phyloP scores from a whole-genome alignment of 2,329 filamentous ascomycete species.

The Ilyonectria robusta region DNA sequence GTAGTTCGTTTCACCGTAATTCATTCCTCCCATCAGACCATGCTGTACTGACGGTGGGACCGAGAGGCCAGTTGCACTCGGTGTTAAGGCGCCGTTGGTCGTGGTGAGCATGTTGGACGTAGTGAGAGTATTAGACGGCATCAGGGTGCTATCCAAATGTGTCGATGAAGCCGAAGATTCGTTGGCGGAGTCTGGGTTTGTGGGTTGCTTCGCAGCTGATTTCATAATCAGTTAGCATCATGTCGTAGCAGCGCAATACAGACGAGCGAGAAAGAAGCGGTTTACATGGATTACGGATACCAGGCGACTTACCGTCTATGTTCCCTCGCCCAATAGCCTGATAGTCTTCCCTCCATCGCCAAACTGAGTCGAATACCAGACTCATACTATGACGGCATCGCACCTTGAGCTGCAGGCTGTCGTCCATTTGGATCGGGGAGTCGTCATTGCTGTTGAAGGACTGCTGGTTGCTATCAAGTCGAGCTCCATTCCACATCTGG shows the following conservation, averaged over 20 bases:
- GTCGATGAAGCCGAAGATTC: conserved; percentile 80
- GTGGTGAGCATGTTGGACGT: conserved; percentile 62
- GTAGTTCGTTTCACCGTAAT: conserved; percentile 79
- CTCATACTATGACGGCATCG: conserved; percentile 88
- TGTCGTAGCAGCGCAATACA: conserved; percentile 31
- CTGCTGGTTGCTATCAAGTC: conserved; percentile 64
- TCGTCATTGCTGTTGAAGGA: conserved; percentile 65
- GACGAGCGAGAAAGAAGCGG: conserved; percentile 42
- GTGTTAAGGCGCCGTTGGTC: conserved; percentile 67
- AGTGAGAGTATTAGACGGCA: conserved; percentile 57
- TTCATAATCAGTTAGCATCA: conserved; percentile 37
- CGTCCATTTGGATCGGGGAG: conserved; percentile 70
- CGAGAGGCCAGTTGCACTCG: conserved; percentile 62
- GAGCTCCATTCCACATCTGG: conserved; percentile 85
- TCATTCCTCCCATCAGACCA: conserved; percentile 65
- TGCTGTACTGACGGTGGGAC: conserved; percentile 57
- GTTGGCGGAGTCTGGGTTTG: conserved; percentile 84
- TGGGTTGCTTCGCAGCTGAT: conserved; percentile 84
- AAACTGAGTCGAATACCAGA: conserved; percentile 86
- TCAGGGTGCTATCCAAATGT: conserved; percentile 73
- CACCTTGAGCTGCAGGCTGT: conserved; percentile 84
- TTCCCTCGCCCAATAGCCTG: conserved; percentile 78
- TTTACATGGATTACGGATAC: conserved; percentile 39
- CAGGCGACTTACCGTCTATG: conserved; percentile 74
- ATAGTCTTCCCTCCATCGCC: conserved; percentile 87